phyloP scores from a whole-genome alignment of 2,329 filamentous ascomycete genomes.

The Blastomyces parvus region DNA sequence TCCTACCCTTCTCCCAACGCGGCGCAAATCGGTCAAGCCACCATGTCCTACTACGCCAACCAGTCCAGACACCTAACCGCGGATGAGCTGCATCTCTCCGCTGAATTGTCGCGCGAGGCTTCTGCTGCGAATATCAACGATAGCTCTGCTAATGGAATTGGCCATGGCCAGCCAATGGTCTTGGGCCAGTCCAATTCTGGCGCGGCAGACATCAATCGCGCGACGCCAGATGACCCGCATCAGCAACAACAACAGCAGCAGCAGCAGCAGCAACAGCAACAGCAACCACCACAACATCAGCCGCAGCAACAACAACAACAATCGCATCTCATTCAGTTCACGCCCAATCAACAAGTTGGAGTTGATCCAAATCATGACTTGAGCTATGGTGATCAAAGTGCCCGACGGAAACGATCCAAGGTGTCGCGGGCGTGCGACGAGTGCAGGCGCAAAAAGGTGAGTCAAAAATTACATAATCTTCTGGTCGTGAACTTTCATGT shows the following conservation, averaged over 20 bases:
- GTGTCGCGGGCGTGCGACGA: slow-evolving; percentile 84
- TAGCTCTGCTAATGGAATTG: slow-evolving; percentile 30
- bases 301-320: slow-evolving; percentile 18
- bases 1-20: slow-evolving; percentile 38
- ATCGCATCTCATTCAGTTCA: slow-evolving; percentile 35
- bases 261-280: slow-evolving; percentile 11
- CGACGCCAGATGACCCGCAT: slow-evolving; percentile 27
- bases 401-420: slow-evolving; percentile 69
- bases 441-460: slow-evolving; percentile 70
- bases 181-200: slow-evolving; percentile 30
- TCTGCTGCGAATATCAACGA: slow-evolving; percentile 36
- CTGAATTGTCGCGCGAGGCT: slow-evolving; percentile 40
- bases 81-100: slow-evolving; percentile 40
- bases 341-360: slow-evolving; percentile 36
- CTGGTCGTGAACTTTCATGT: slow-evolving; percentile 14
- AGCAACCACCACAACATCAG: slow-evolving; percentile 8
- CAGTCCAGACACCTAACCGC: slow-evolving; percentile 33
- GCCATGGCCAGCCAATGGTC: slow-evolving; percentile 34
- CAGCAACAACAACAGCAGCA: slow-evolving; percentile 16
- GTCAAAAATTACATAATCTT: slow-evolving; percentile 12
- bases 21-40: slow-evolving; percentile 36
- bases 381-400: slow-evolving; percentile 50
- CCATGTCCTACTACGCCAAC: slow-evolving; percentile 36
- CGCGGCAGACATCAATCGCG: slow-evolving; percentile 29
- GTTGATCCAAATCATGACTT: slow-evolving; percentile 40